These are phyloP conservation scores for Ammopiptanthus mongolicus DNA, from an alignment of 306 rosid genomes.

Conservation along the genomic window DNA sequence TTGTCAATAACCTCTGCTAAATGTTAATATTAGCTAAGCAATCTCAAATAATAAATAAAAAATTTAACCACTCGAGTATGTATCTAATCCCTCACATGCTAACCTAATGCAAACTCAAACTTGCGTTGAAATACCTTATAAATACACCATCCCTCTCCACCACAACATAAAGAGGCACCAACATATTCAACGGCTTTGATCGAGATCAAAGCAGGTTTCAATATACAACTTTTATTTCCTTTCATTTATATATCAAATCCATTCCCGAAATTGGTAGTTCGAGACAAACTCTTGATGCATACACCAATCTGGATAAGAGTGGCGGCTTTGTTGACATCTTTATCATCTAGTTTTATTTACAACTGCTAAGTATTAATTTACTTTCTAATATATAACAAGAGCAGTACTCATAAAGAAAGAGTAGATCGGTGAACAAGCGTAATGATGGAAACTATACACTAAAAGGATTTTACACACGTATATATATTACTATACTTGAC, in stretches of 20 bases:
- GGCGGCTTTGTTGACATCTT: neutral
- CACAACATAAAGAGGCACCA: no score
- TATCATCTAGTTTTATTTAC: neutral
- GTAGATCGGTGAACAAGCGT: neutral
- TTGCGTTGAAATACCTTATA: no score
- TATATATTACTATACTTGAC: conserved; percentile 16
- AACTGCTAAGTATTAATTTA: neutral
- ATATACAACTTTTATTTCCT: no score
- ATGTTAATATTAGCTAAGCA: no score
- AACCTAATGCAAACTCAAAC: no score
- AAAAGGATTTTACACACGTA: conserved; percentile 12
- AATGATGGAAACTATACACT: conserved; percentile 23
- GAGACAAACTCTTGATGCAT: neutral
- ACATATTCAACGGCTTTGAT: no score
- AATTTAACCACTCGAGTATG: no score
- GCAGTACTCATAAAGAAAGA: neutral
- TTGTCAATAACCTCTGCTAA: no score
- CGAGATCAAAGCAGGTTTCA: no score
- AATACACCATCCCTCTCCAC: no score
- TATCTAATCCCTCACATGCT: no score
- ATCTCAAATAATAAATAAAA: no score
- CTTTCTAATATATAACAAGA: neutral
- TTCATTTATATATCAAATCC: neutral
- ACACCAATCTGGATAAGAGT: neutral
- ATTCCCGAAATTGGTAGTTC: neutral